These are phyloP conservation scores for Orbilia blumenaviensis DNA, from an alignment of 2,329 filamentous ascomycete genomes.

Conservation along the genomic window DNA sequence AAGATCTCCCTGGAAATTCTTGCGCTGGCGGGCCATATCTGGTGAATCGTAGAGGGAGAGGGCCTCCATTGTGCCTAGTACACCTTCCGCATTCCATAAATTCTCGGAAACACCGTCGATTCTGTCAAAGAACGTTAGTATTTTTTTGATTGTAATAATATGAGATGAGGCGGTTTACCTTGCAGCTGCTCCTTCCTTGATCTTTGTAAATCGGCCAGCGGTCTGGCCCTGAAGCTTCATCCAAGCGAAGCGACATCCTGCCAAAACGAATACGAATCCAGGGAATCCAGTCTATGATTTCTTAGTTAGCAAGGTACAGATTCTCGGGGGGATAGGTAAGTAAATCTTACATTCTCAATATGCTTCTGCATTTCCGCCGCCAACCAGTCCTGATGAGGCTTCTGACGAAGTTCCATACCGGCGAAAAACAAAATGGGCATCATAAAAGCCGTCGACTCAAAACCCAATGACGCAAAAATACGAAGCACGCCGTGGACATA, in stretches of 20 bases:
- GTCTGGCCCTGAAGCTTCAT: constrained; percentile 55
- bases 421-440: constrained; percentile 53
- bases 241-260: constrained; percentile 57
- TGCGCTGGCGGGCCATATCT: constrained; percentile 51
- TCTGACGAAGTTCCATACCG: constrained; percentile 57
- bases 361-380: constrained; percentile 52
- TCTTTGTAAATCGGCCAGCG: constrained; percentile 55
- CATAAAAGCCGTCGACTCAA: constrained; percentile 55
- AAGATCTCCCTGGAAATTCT: constrained; percentile 57
- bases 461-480: constrained; percentile 55
- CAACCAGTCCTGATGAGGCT: constrained; percentile 57
- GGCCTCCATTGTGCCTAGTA: constrained; percentile 56
- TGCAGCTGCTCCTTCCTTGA: constrained; percentile 57
- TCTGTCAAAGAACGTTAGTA: constrained; percentile 30
- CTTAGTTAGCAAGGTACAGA: neutral
- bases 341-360: constrained; percentile 48
- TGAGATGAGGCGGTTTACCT: neutral
- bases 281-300: constrained; percentile 55
- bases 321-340: neutral
- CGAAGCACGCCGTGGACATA: constrained; percentile 55
- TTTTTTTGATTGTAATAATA: neutral
- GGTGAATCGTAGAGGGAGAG: constrained; percentile 57
- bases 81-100: constrained; percentile 57
- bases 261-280: constrained; percentile 55
- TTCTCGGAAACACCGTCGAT: constrained; percentile 58